phyloP scores from a whole-genome alignment of 139 green algal species.

The Deuterostichococcus epilithicus region DNA sequence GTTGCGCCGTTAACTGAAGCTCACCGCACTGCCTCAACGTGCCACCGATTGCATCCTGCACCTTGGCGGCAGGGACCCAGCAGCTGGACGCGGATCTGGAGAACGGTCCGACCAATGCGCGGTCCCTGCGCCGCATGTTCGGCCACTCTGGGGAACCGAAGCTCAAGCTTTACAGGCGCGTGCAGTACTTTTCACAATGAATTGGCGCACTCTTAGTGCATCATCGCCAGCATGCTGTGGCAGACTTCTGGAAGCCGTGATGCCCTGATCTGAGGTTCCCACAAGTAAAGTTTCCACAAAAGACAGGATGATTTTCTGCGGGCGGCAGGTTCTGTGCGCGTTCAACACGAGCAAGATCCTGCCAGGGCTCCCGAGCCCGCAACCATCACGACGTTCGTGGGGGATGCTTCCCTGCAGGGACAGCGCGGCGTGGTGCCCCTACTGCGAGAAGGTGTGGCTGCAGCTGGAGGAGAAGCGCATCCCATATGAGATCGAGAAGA shows the following conservation, averaged over 20 bases:
- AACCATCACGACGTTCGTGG: not conserved
- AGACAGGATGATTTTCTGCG: not conserved
- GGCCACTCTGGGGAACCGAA: constrained; percentile 37
- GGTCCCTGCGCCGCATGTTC: constrained; percentile 70
- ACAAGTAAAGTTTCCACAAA: not conserved
- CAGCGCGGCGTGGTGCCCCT: constrained; percentile 72
- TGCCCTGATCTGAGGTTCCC: not conserved
- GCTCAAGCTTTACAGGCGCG: constrained; percentile 62
- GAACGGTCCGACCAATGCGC: constrained; percentile 58
- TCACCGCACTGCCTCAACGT: not conserved
- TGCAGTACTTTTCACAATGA: not conserved
- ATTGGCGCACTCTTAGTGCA: not conserved
- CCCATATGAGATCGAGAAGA: constrained; percentile 85
- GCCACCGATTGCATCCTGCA: not conserved
- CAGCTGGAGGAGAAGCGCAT: constrained; percentile 96
- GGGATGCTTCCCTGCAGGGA: constrained; percentile 34
- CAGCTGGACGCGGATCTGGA: constrained; percentile 4
- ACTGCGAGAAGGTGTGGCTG: constrained; percentile 78
- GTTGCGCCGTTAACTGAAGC: constrained; percentile 34
- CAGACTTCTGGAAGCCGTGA: not conserved
- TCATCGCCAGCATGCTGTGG: not conserved
- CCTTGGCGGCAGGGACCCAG: not conserved
- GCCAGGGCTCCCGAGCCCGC: not conserved
- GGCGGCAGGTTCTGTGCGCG: not conserved
- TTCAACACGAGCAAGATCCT: not conserved